Evolutionary conservation across 2,329 filamentous ascomycete genomes (phyloP).

Genomic region (Fusarium luffae): DNA sequence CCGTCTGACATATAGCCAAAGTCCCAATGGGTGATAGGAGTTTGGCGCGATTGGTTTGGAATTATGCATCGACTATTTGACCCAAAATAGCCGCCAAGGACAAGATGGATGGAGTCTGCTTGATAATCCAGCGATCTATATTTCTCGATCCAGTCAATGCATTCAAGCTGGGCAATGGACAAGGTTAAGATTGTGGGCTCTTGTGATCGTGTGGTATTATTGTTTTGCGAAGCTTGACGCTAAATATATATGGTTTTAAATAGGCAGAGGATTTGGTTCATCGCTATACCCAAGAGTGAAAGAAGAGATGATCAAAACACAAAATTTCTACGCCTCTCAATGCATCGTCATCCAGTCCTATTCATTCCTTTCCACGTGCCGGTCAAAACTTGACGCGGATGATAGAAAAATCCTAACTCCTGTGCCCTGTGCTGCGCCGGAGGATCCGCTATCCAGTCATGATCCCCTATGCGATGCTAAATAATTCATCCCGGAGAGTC

Average conservation of each 20-base stretch:
- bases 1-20: constrained; percentile 13
- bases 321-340: constrained; percentile 37
- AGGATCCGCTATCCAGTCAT: constrained; percentile 36
- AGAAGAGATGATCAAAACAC: constrained; percentile 16
- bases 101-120: constrained; percentile 1
- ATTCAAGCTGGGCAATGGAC: background rate
- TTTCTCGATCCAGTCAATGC: background rate
- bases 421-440: constrained; percentile 30
- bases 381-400: constrained; percentile 34
- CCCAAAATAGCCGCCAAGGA: constrained; percentile 5
- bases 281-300: constrained; percentile 20
- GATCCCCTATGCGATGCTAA: constrained; percentile 43
- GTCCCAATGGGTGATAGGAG: background rate
- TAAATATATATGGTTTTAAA: constrained; percentile 25
- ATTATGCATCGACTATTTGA: background rate
- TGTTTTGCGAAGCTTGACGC: constrained; percentile 28
- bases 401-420: constrained; percentile 31
- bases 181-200: background rate
- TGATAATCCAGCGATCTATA: constrained; percentile 16
- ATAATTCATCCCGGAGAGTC: constrained; percentile 3
- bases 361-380: constrained; percentile 27
- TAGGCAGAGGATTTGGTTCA: constrained; percentile 28
- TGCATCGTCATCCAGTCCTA: constrained; percentile 30
- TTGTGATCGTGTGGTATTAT: background rate
- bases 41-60: constrained; percentile 1